Evolutionary conservation across 2,329 filamentous ascomycete genomes (phyloP).

Genomic region (Trichoderma lentiforme): DNA sequence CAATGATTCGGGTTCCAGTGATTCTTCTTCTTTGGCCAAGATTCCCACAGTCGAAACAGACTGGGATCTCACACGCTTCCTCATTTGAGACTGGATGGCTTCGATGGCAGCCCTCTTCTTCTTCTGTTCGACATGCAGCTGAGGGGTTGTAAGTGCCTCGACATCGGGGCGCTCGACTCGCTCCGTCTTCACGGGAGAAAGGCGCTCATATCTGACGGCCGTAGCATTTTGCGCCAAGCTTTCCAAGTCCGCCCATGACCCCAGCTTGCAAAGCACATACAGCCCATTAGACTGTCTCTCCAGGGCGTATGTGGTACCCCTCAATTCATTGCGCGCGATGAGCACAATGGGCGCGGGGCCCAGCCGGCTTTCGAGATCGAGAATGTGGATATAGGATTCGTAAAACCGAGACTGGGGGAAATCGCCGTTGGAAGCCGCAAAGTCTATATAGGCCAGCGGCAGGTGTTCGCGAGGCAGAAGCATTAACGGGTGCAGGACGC

Average conservation of each 20-base stretch:
- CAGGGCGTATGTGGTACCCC: conserved; percentile 56
- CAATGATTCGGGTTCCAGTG: conserved; percentile 18
- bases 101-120: conserved; percentile 59
- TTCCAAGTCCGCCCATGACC: conserved; percentile 60
- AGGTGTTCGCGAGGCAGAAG: conserved; percentile 60
- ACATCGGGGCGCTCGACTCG: conserved; percentile 22
- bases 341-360: conserved; percentile 54
- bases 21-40: conserved; percentile 22
- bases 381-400: conserved; percentile 59
- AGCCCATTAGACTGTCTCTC: conserved; percentile 60
- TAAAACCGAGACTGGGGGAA: conserved; percentile 55
- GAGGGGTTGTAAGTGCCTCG: conserved; percentile 40
- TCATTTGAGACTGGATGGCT: conserved; percentile 59
- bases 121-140: conserved; percentile 49
- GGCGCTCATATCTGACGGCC: conserved; percentile 31
- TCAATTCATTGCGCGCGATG: conserved; percentile 57
- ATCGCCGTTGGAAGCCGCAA: conserved; percentile 47
- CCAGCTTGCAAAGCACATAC: conserved; percentile 67
- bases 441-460: conserved; percentile 59
- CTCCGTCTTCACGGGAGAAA: conserved; percentile 25
- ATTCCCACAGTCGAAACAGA: conserved; percentile 39
- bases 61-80: conserved; percentile 47
- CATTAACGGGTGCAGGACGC: conserved; percentile 58
- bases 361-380: conserved; percentile 62
- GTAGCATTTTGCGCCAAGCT: conserved; percentile 51